Evolutionary conservation across 306 rosid genomes (phyloP).

Genomic region (Sicyos edulis): DNA sequence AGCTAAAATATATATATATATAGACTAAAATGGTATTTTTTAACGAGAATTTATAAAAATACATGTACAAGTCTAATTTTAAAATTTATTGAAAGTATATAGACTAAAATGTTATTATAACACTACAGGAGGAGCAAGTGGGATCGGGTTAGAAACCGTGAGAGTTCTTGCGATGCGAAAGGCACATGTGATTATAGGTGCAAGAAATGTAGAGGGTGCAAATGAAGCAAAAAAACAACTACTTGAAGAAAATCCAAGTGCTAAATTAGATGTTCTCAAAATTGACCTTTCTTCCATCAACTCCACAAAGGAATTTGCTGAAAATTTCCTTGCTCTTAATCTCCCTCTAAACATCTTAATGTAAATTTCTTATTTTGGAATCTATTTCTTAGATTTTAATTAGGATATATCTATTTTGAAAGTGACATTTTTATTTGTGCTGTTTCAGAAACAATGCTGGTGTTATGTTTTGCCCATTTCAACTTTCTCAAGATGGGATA

Average conservation of each 20-base stretch:
- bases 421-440: background rate
- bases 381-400: background rate
- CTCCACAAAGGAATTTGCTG: conserved; percentile 55
- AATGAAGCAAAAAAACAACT: conserved; percentile 53
- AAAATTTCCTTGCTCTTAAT: conserved; percentile 50
- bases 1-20: no score
- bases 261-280: conserved; percentile 49
- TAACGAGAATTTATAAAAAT: no score
- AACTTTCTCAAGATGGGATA: conserved; percentile 63
- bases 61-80: no score
- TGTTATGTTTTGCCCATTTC: conserved; percentile 85
- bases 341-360: conserved; percentile 87
- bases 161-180: conserved; percentile 61
- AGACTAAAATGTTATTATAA: no score
- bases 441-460: conserved; percentile 91
- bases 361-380: conserved; percentile 12
- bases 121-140: conserved; percentile 83
- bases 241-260: conserved; percentile 34
- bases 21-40: no score
- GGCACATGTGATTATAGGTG: conserved; percentile 65
- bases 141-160: conserved; percentile 83
- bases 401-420: background rate
- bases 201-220: conserved; percentile 67
- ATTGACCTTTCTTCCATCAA: conserved; percentile 66
- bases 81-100: no score